phyloP scores from a whole-genome alignment of 768 basidiomycete genomes.

The Russula virescens region DNA sequence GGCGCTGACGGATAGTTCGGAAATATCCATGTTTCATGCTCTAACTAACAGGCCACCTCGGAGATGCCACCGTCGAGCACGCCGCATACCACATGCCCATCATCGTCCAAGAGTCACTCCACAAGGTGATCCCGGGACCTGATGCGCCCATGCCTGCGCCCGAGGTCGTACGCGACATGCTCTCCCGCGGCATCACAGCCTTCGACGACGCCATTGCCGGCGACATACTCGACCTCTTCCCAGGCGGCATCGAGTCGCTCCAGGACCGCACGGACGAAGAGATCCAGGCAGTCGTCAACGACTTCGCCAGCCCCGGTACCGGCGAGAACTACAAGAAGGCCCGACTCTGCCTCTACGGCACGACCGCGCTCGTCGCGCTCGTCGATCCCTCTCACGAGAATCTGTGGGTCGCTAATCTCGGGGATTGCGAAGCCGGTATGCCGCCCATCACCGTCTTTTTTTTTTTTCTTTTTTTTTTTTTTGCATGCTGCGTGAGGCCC shows the following conservation, averaged over 20 bases:
- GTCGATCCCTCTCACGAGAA: conserved; percentile 64
- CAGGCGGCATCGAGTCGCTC: conserved; percentile 49
- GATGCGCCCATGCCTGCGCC: conserved; percentile 27
- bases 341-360: conserved; percentile 75
- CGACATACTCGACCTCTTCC: conserved; percentile 42
- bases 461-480: background rate
- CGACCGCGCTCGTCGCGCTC: conserved; percentile 69
- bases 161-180: conserved; percentile 34
- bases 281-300: conserved; percentile 58
- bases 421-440: conserved; percentile 75
- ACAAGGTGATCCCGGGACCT: conserved; percentile 29
- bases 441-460: background rate
- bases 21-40: no score
- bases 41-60: conserved; percentile 49
- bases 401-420: conserved; percentile 78
- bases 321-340: conserved; percentile 63
- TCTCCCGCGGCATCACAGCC: conserved; percentile 35
- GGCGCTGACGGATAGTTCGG: background rate
- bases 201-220: conserved; percentile 43
- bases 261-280: conserved; percentile 41
- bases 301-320: conserved; percentile 42
- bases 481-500: no score
- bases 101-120: conserved; percentile 36
- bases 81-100: conserved; percentile 38
- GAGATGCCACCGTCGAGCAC: conserved; percentile 44